Base-by-base conservation (phyloP, 768 basidiomycete genomes). In the Pholiota molesta region DNA sequence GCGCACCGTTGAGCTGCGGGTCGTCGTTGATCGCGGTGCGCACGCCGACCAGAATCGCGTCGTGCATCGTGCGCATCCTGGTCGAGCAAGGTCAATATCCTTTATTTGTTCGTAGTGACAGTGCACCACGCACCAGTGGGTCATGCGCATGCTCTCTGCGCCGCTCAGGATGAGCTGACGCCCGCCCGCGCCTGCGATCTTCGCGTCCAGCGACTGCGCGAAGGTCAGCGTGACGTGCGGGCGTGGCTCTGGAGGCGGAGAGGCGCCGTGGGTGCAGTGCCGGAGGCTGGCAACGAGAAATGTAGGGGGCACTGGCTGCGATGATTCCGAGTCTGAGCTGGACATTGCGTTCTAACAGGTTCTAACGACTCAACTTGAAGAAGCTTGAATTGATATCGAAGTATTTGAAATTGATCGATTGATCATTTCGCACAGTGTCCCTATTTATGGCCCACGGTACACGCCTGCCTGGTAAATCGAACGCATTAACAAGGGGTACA, bases 11-110 rank as follows among this genome's bases (percentile, higher is more conserved):
- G n/a, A 99, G 80, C 69, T 97, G 92, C 4, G 97, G 97, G 72
- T 99, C 83, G 69, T 99, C 97, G 62, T 94, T 93, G 49, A 94
- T 75, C 21, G 93, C 88, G 0, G 97, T 99, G 8, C 91, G 92
- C 39, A 95, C 85, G 2, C 97, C 97, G 47, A 99, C 82, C 14
- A 99, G 77, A 62, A 99, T 98, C 9, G 84, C 95, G 68, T 97
- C 94, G 75, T 99, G 97, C 83, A 94, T 85, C 0, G 93, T 82
- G 64, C 97, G 81, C 86, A 99, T 87, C 88, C 95, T 97, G 52
- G 51, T 62, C 7, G 16, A 17, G 29, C 10, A 54, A n/a, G 42
- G 21, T 39, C 16, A 60, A 26, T 26, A 26, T 26, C 26, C 26
- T 26, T 26, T 2, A 26, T 26, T 26, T 26, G n/a, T 23, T 19